Conservation (phyloP, 805 yeast genomes). For the Pichia nanzhaoensis region DNA sequence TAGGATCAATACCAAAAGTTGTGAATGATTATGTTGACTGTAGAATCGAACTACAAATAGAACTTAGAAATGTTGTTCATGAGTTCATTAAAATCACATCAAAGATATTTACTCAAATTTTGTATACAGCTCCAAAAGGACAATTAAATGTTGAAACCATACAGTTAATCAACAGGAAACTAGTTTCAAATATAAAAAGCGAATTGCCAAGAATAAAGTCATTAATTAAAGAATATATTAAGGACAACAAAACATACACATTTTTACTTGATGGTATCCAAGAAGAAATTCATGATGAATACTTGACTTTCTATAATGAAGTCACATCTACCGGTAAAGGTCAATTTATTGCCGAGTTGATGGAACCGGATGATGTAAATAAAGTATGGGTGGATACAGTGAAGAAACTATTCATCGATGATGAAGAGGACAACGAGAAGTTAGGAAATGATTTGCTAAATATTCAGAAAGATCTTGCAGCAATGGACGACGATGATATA, state of each 20-base stretch:
- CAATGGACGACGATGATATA: slow-evolving; percentile 1
- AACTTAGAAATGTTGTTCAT: slow-evolving; percentile 63
- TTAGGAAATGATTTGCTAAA: not conserved
- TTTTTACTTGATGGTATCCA: slow-evolving; percentile 59
- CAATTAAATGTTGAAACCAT: not conserved
- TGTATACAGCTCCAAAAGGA: not conserved
- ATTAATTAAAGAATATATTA: slow-evolving; percentile 47
- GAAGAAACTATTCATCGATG: slow-evolving; percentile 25
- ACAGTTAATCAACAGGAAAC: slow-evolving; percentile 16
- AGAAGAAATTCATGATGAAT: slow-evolving; percentile 51
- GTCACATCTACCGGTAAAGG: slow-evolving; percentile 25
- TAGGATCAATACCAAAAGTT: slow-evolving; percentile 70
- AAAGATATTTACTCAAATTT: slow-evolving; percentile 33
- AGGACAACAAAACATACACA: slow-evolving; percentile 45
- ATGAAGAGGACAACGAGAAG: slow-evolving; percentile 9
- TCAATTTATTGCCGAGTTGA: slow-evolving; percentile 37
- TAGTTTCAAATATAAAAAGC: slow-evolving; percentile 44
- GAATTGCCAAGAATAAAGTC: slow-evolving; percentile 51
- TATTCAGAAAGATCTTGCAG: slow-evolving; percentile 6
- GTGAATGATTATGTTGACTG: slow-evolving; percentile 80
- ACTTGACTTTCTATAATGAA: slow-evolving; percentile 44
- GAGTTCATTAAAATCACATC: slow-evolving; percentile 58
- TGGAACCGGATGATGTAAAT: slow-evolving; percentile 59
- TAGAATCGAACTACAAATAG: slow-evolving; percentile 60
- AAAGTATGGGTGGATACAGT: slow-evolving; percentile 31